Evolutionary conservation across 306 rosid genomes (phyloP).

Genomic region (Coriaria nepalensis): DNA sequence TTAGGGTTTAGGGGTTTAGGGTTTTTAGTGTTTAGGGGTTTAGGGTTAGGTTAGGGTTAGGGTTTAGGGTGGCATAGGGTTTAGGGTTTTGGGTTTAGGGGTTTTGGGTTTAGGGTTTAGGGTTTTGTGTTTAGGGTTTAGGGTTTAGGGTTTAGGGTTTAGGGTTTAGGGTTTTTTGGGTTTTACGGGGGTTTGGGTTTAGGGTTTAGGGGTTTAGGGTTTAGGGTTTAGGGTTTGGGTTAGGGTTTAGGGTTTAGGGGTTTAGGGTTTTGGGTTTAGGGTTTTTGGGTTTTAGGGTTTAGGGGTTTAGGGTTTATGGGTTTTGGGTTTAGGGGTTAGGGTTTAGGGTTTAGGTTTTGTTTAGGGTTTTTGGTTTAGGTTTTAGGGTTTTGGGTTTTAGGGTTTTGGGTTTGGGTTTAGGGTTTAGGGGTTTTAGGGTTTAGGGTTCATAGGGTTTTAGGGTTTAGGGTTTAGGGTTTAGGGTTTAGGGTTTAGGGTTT

Average conservation of each 20-base stretch:
- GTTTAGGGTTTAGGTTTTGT: neutral
- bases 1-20: neutral
- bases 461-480: neutral
- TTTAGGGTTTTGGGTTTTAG: neutral
- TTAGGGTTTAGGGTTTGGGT: neutral
- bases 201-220: neutral
- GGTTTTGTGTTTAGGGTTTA: neutral
- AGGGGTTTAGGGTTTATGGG: neutral
- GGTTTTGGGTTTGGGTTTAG: neutral
- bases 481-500: slow-evolving; percentile 3
- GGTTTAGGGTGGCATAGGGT: neutral
- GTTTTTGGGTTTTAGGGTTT: neutral
- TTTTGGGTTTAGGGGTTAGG: neutral
- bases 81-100: neutral
- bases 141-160: neutral
- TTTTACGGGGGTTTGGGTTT: neutral
- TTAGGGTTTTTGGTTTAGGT: neutral
- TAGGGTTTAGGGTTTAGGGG: neutral
- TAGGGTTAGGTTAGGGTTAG: neutral
- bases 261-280: neutral
- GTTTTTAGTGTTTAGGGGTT: neutral
- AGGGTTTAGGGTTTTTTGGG: neutral
- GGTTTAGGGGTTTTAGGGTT: slow-evolving; percentile 1
- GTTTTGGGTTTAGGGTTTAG: neutral
- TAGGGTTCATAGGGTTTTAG: neutral